Percentiles rank a stretch among this genome's conserved stretches.
These are phyloP conservation scores for Mycosphaerelloides madeirae DNA, from an alignment of 2,329 filamentous ascomycete species.

Conservation along the genomic window DNA sequence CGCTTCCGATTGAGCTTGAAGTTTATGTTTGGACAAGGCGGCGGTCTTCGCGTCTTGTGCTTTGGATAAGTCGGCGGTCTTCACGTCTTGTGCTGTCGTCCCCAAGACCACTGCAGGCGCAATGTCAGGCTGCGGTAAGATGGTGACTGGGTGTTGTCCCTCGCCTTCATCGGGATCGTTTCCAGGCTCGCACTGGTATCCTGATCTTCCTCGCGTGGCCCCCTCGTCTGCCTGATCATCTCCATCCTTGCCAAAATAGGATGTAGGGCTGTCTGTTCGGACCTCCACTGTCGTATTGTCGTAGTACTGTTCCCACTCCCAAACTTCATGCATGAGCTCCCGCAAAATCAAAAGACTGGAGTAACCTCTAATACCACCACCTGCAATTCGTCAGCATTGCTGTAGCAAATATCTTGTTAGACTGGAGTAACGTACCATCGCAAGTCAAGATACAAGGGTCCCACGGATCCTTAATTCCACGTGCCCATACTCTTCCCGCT, in stretches of 20 bases:
- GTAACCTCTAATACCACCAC: constrained; percentile 48
- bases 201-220: constrained; percentile 11
- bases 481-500: constrained; percentile 42
- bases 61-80: constrained; percentile 17
- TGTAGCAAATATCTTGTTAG: too few relatives aligned
- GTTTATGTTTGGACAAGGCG: constrained; percentile 13
- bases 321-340: constrained; percentile 46
- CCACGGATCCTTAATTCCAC: constrained; percentile 43
- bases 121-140: constrained; percentile 3
- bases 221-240: constrained; percentile 16
- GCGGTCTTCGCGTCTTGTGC: constrained; percentile 11
- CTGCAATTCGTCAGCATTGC: too few relatives aligned
- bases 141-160: constrained; percentile 14
- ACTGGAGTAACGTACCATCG: constrained; percentile 32
- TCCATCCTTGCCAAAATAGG: constrained; percentile 3
- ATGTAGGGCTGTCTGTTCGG: constrained; percentile 18
- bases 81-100: constrained; percentile 15
- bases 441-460: constrained; percentile 45
- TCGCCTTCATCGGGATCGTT: constrained; percentile 16
- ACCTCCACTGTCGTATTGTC: constrained; percentile 21
- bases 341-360: constrained; percentile 47
- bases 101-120: constrained; percentile 15
- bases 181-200: constrained; percentile 10
- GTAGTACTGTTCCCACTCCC: constrained; percentile 40
- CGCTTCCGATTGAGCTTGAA: constrained; percentile 37